Base-by-base conservation (phyloP, 2,329 filamentous ascomycete species). In the Fusarium protoensiforme region DNA sequence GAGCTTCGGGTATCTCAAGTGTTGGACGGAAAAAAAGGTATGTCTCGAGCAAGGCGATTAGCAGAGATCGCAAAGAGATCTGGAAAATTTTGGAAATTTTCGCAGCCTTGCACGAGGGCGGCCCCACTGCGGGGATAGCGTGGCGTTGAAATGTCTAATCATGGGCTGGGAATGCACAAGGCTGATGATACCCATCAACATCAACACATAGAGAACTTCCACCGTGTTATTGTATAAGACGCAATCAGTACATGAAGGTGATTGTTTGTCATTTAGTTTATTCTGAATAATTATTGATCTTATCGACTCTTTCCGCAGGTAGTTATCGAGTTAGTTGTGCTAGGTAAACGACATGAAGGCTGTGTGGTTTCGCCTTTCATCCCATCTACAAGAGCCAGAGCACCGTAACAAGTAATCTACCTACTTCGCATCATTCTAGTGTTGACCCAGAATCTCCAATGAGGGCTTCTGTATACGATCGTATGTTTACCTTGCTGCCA, bases 81-180 rank as follows among this genome's bases (percentile, higher is more conserved):
- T 67, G 73, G 74, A 79, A 77, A 77, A 73, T 62, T 73, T 76
- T 71, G 69, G 73, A 74, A 76, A 76, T 36, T 67, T 72, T 67
- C 58, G 41, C 67, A 79, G 78, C 78, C 78, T 79, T 72, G 78
- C 76, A 39, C 36, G 10, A 14, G 3, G 2, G 9, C 1, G 13
- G 53, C 54, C 68, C 77, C 77, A 77, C 77, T 72, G 74, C 72
- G 77, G 77, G 71, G 73, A 61, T 35, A 18, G 33, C 8, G 16
- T 64, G 39, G 20, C 16, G 27, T 6, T 2, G 2, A 1, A 1
- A 1, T 4, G 6, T 22, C 72, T 68, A 76, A 75, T 78, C 6
- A 65, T 2, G 7, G 7, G 5, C 3, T 7, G 1, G 4, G 11
- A 7, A 7, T 1, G 5, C 10, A 27, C 76, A 60, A 79, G 78